Evolutionary conservation across 495 filamentous ascomycete genomes (phyloP), one percentile per base, ranked within the genome.

Genomic region (Penicillium cosmopolitanum): DNA sequence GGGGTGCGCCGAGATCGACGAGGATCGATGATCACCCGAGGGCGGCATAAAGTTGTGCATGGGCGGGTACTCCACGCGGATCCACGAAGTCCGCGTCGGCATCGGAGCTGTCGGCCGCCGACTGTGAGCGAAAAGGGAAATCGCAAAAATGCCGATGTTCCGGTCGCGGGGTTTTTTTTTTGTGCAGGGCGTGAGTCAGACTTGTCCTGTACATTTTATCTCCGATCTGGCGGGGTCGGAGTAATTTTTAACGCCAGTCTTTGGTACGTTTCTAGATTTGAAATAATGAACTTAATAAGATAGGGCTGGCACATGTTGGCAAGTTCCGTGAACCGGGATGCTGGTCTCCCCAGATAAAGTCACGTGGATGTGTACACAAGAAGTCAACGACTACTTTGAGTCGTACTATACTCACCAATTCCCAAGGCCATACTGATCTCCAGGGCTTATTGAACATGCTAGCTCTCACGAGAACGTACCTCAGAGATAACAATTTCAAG

Each of bases 11-110:
- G 16, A 5, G 42, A 44, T 44, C 42, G 16, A 18, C 42, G 42
- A 18, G 42, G 42, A 44, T 44, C 42, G 42, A 44, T 16, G 42
- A 44, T 44, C 42, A 44, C 42, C 42, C 42, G 42, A 40, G 36
- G 10, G 15, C 28, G 42, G n/a, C 42, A 44, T 44, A 44, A 44
- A 44, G 42, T 44, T 44, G 16, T 44, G 42, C 42, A 44, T n/a
- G 8, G 42, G 28, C 42, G 15, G 42, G 16, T 44, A 19, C 42
- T 19, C 42, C 42, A 18, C 16, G 16, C 42, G 42, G 42, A 44
- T 44, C 42, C 42, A 44, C 42, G 42, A n/a, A 44, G 16, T 18
- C 16, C 7, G 8, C 5, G 42, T 44, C 42, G 42, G 42, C 42
- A 19, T 44, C 42, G 42, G 42, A 44, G 42, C 42, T 16, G 3